Percentiles rank a stretch among this genome's conserved stretches.
These are phyloP conservation scores for Paramecium sexaurelia DNA, from an alignment of 73 alveolate genomes.

Conservation along the genomic window DNA sequence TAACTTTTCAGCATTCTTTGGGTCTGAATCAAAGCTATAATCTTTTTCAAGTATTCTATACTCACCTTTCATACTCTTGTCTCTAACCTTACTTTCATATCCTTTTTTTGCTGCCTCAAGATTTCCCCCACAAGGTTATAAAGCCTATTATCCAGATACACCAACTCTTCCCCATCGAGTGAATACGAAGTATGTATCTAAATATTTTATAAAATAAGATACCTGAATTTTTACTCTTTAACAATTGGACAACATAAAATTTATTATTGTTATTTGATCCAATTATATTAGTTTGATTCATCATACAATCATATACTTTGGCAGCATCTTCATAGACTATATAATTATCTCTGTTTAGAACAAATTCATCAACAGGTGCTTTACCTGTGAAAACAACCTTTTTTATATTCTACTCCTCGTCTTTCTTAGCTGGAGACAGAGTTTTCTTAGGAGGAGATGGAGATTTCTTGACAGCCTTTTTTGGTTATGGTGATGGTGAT, in stretches of 20 bases:
- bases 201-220: neutral
- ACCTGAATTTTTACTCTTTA: neutral
- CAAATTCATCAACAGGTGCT: slow-evolving; percentile 69
- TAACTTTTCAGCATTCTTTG: neutral
- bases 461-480: neutral
- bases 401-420: neutral
- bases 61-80: slow-evolving; percentile 58
- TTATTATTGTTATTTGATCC: slow-evolving; percentile 59
- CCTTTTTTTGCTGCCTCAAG: neutral
- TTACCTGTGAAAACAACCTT: slow-evolving; percentile 32
- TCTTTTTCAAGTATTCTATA: slow-evolving; percentile 60
- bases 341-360: neutral
- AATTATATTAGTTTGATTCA: slow-evolving; percentile 57
- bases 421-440: neutral
- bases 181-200: slow-evolving; percentile 42
- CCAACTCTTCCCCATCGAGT: slow-evolving; percentile 72
- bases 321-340: slow-evolving; percentile 27
- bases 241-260: slow-evolving; percentile 53
- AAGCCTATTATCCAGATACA: neutral
- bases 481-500: neutral
- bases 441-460: neutral
- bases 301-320: slow-evolving; percentile 51
- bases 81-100: slow-evolving; percentile 6
- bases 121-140: slow-evolving; percentile 1
- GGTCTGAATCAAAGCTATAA: slow-evolving; percentile 42